Evolutionary conservation across 1,284 basidiomycete genomes (phyloP), one percentile per base, ranked within the genome.

Genomic region (Cutaneotrichosporon mucoides): DNA sequence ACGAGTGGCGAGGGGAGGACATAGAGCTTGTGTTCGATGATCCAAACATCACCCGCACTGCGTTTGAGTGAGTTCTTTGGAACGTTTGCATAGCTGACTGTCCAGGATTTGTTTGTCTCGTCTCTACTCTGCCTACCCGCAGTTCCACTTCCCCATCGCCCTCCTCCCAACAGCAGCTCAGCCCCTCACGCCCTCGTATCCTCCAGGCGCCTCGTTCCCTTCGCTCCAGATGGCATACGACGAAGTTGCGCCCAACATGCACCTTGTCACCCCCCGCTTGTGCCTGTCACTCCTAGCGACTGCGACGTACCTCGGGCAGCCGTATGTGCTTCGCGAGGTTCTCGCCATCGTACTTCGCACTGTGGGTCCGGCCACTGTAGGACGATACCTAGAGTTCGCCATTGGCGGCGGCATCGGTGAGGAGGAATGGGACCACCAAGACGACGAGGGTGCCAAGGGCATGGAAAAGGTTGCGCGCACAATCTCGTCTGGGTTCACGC

Each of bases 261-360:
- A 93, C 58, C 85, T 87, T 0, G 88, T 88, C 0, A 86, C 87
- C 1, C 90, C 92, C 4, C 82, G 86, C 6, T 88, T 96, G 70
- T 82, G 96, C 2, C 82, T 94, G 10, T 93, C 91, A 5, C 83
- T 95, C 13, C 84, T 95, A 35, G 90, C 91, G 0, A 92, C 91
- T 5, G 84, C 90, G 0, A 84, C 89, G 46, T 96, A 92, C 75
- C 85, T 97, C 37, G 88, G 88, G 44, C 88, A 94, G 33, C 88
- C 89, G 0, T 82, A 85, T 10, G 75, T 93, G 34, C 85, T 89
- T 24, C 84, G 88, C 1, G 86, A 90, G 65, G 87, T 89, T 0
- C 80, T 94, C 24, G 81, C 84, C 0, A 80, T 85, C 53, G 84
- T 95, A 24, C 80, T 93, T 33, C 83, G 81, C 60, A 89, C 89